Evolutionary conservation across 805 yeast species (phyloP), one percentile per base, ranked within the genome.

Genomic region (Nakazawaea populi): DNA sequence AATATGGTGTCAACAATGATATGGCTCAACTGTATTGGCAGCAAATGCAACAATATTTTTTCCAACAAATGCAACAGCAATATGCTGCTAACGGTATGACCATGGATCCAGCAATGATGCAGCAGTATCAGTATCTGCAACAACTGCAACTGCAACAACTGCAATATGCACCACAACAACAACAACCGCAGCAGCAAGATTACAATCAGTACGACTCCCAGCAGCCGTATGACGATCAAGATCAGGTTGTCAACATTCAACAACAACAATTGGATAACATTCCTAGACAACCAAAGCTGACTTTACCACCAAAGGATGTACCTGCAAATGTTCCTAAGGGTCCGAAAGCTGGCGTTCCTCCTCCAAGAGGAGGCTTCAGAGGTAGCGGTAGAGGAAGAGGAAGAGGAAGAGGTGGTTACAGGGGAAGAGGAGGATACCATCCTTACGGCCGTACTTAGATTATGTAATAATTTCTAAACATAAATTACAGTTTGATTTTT

Each of bases 21-120:
- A 78, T 79, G 71, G 76, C 80, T 77, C 80, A 75, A 48, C 85
- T 80, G 54, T 83, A 83, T 60, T 79, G 82, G 74, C 80, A 77
- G 62, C 74, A 78, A 62, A 80, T 77, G 68, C 63, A 61, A 38
- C 79, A 75, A 56, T 79, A 78, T 55, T 83, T 87, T 85, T 75
- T 75, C 60, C 79, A 79, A 72, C 82, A 76, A 58, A 78, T 76
- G 68, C 77, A 71, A 54, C 50, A 46, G 38, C 50, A 46, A 28
- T 67, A 64, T 38, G 63, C 60, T 4, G 64, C 58, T 27, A 64
- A 61, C 6, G 63, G 58, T 30, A 43, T 44, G 46, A 35, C 44
- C 12, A 51, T 51, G 53, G 50, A 51, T 29, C 51, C 51, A 29
- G 62, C 60, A 6, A 59, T 56, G 52, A 60, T 49, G 31, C 57